Percentiles rank a stretch among this genome's conserved stretches.
Conservation (phyloP, 2,329 filamentous ascomycete species). For the Didymellaceae sp. region DNA sequence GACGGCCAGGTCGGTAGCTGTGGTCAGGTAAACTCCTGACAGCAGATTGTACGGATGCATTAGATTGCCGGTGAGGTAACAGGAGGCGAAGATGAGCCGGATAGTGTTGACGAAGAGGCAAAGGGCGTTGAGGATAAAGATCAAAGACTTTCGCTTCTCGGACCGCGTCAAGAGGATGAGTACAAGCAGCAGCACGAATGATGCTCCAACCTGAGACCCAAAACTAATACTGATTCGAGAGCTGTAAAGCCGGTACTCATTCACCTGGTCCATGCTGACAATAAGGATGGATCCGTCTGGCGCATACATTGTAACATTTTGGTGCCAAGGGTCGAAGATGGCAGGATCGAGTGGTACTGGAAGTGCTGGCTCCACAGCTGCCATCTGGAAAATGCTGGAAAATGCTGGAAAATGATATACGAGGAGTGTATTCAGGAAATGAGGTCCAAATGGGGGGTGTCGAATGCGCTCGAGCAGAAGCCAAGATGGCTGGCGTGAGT, state of each 20-base stretch:
- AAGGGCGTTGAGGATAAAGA: slow-evolving; percentile 70
- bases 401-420: background rate
- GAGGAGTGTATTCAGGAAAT: background rate
- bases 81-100: slow-evolving; percentile 63
- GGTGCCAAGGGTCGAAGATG: slow-evolving; percentile 59
- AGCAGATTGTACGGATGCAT: slow-evolving; percentile 67
- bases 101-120: slow-evolving; percentile 67
- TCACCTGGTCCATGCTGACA: slow-evolving; percentile 52
- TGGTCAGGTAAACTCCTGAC: slow-evolving; percentile 57
- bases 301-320: slow-evolving; percentile 57
- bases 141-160: slow-evolving; percentile 67
- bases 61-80: slow-evolving; percentile 68
- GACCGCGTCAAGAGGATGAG: slow-evolving; percentile 71
- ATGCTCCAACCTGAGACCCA: slow-evolving; percentile 73
- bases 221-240: slow-evolving; percentile 66
- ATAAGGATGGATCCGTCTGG: slow-evolving; percentile 54
- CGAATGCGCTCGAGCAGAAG: too few relatives aligned
- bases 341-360: slow-evolving; percentile 14
- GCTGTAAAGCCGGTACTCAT: slow-evolving; percentile 56
- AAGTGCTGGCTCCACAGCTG: background rate
- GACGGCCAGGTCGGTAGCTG: slow-evolving; percentile 51
- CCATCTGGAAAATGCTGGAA: slow-evolving; percentile 1
- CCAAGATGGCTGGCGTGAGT: too few relatives aligned
- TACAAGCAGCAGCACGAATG: slow-evolving; percentile 68
- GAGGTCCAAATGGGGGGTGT: background rate